Evolutionary conservation across 345 rosid species (phyloP).

Genomic region (Leavenworthia alabamica): DNA sequence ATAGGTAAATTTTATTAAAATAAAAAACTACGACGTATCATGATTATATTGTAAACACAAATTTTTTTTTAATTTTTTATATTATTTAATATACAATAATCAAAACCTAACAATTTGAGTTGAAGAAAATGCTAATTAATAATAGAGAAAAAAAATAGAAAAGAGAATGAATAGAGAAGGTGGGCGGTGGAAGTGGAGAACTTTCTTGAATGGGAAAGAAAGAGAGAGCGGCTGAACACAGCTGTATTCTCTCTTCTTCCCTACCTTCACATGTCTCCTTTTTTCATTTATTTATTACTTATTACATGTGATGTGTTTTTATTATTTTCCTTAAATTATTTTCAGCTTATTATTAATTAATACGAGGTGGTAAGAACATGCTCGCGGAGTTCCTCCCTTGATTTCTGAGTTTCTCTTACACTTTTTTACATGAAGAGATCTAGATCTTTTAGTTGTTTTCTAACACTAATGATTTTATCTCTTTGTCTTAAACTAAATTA

Average conservation of each 20-base stretch:
- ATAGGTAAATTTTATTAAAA: too few species aligned
- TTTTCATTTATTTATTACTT: too few species aligned
- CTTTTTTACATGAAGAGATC: not conserved
- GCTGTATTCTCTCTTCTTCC: conserved; percentile 19
- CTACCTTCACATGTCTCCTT: too few species aligned
- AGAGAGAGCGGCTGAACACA: conserved; percentile 31
- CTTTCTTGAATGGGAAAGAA: conserved; percentile 27
- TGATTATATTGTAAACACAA: too few species aligned
- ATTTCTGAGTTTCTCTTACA: too few species aligned
- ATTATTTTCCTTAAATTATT: not conserved
- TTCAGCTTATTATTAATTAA: not conserved
- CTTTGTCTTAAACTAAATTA: not conserved
- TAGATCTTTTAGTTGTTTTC: conserved; percentile 4
- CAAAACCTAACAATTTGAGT: too few species aligned
- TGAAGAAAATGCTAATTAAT: not conserved
- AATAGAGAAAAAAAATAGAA: not conserved
- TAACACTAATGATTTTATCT: not conserved
- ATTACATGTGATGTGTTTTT: conserved; percentile 27
- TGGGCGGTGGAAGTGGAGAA: conserved; percentile 32
- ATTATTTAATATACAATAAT: too few species aligned
- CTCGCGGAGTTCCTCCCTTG: conserved; percentile 42
- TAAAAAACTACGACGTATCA: too few species aligned
- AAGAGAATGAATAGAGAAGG: not conserved
- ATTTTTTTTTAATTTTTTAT: too few species aligned
- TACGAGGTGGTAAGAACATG: conserved; percentile 50